phyloP scores from a whole-genome alignment of 2,329 filamentous ascomycete genomes.

The Sphaerostilbella broomeana region DNA sequence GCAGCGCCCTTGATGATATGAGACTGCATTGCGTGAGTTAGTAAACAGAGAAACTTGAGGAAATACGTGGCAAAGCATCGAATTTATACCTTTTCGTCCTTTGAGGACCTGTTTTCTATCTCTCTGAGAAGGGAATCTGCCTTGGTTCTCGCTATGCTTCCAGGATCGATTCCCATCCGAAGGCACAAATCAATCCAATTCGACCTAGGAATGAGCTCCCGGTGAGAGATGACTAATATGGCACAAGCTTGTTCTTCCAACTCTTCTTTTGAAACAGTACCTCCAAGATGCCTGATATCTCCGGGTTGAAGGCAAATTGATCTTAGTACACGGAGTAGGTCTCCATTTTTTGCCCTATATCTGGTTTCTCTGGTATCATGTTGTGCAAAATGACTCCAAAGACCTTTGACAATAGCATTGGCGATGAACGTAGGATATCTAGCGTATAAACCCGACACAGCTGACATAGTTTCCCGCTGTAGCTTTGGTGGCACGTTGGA shows the following conservation, averaged over 20 bases:
- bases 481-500: conserved; percentile 53
- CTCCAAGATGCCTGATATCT: conserved; percentile 38
- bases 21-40: conserved; percentile 20
- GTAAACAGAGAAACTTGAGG: background rate
- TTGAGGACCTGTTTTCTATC: conserved; percentile 47
- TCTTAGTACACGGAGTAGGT: conserved; percentile 55
- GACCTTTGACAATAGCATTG: conserved; percentile 57
- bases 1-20: conserved; percentile 58
- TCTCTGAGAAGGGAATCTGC: conserved; percentile 61
- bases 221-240: conserved; percentile 70
- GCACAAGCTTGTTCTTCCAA: conserved; percentile 67
- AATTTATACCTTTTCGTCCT: conserved; percentile 44
- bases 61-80: conserved; percentile 17
- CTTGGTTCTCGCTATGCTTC: conserved; percentile 61
- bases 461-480: conserved; percentile 55
- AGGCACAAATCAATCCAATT: conserved; percentile 90
- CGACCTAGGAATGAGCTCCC: conserved; percentile 67
- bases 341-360: too few relatives aligned
- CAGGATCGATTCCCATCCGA: conserved; percentile 74
- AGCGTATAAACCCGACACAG: conserved; percentile 60
- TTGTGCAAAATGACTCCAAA: conserved; percentile 74
- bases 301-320: conserved; percentile 56
- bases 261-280: conserved; percentile 37
- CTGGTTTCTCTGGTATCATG: conserved; percentile 63
- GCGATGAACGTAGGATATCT: conserved; percentile 52